Evolutionary conservation across 768 basidiomycete species (phyloP).

Genomic region (Lactarius trivialis): DNA sequence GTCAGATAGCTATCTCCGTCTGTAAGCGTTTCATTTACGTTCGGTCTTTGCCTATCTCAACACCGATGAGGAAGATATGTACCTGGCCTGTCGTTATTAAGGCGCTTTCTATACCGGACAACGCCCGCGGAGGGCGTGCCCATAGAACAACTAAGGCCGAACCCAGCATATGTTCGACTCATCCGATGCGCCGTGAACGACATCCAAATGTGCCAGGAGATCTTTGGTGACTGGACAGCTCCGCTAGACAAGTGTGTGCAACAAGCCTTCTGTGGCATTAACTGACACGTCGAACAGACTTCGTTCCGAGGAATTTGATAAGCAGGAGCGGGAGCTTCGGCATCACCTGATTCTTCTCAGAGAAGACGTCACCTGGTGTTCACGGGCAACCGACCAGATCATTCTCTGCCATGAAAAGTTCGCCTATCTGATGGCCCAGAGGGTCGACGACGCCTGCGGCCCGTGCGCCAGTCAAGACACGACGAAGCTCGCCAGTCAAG

Average conservation of each 20-base stretch:
- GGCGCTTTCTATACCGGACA: slow-evolving; percentile 5
- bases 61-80: slow-evolving; percentile 7
- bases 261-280: neutral
- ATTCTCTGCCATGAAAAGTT: slow-evolving; percentile 10
- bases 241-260: slow-evolving; percentile 8
- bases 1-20: slow-evolving; percentile 10
- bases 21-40: slow-evolving; percentile 4
- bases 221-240: slow-evolving; percentile 11
- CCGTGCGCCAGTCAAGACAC: slow-evolving; percentile 5
- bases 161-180: neutral
- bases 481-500: slow-evolving; percentile 12
- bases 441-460: slow-evolving; percentile 6
- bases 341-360: neutral
- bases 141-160: slow-evolving; percentile 4
- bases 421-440: slow-evolving; percentile 8
- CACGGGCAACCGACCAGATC: slow-evolving; percentile 8
- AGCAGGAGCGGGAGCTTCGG: neutral
- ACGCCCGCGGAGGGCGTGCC: slow-evolving; percentile 1
- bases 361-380: slow-evolving; percentile 5
- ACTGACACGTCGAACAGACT: neutral
- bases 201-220: slow-evolving; percentile 13
- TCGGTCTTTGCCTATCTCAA: neutral
- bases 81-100: slow-evolving; percentile 1
- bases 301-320: neutral
- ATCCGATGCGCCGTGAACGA: slow-evolving; percentile 3